Evolutionary conservation across 1,139 yeast species (phyloP).

Genomic region (Taphrina flavorubra): DNA sequence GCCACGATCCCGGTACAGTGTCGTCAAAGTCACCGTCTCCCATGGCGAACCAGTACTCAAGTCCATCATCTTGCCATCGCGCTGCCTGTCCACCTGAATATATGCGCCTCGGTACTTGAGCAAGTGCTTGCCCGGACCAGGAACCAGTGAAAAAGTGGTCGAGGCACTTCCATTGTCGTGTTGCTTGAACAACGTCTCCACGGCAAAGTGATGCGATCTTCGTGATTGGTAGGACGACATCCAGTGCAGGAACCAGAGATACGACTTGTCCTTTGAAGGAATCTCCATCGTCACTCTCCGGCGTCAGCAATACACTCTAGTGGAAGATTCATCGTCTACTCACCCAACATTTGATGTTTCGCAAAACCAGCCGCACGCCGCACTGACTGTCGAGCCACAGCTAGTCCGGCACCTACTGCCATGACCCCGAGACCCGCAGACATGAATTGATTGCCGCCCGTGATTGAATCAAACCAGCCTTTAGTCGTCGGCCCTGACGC

Average conservation of each 20-base stretch:
- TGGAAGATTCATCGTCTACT: background rate
- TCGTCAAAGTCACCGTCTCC: constrained; percentile 91
- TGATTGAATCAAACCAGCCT: constrained; percentile 28
- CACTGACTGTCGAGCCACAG: constrained; percentile 74
- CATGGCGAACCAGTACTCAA: constrained; percentile 91
- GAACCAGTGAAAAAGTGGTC: constrained; percentile 89
- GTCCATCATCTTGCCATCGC: constrained; percentile 87
- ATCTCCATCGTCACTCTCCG: constrained; percentile 74
- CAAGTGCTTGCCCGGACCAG: constrained; percentile 96
- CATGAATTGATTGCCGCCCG: constrained; percentile 41
- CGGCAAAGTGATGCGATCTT: constrained; percentile 74
- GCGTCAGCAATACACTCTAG: background rate
- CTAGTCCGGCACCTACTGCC: constrained; percentile 87
- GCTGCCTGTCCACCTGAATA: constrained; percentile 84
- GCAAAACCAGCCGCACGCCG: constrained; percentile 68
- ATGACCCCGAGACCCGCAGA: constrained; percentile 64
- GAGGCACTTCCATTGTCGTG: constrained; percentile 92
- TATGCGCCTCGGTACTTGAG: constrained; percentile 84
- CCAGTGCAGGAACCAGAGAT: constrained; percentile 95
- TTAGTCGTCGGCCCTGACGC: constrained; percentile 44
- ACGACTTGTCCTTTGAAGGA: constrained; percentile 90
- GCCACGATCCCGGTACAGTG: constrained; percentile 78
- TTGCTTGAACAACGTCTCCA: constrained; percentile 83
- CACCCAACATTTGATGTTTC: constrained; percentile 76
- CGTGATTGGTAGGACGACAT: constrained; percentile 66